Percentiles rank a stretch among this genome's conserved stretches.
These are phyloP conservation scores for Dioscorea zingiberensis DNA, from an alignment of 106 monocot genomes.

Conservation along the genomic window DNA sequence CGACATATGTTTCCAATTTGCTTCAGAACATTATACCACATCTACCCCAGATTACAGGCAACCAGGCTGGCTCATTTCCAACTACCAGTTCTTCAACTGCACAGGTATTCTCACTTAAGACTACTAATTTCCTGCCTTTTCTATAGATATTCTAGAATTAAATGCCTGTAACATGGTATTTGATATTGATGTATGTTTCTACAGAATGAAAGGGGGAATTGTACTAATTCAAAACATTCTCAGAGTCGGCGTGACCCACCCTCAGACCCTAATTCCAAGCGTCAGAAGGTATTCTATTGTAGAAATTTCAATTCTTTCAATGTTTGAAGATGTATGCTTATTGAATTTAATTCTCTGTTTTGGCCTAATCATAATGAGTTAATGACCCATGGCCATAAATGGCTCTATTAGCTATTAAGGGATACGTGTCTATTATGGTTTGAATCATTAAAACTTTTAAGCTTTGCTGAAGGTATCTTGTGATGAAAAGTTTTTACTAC, in stretches of 20 bases:
- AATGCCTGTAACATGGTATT: no score
- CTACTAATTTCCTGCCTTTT: background rate
- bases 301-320: no score
- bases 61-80: background rate
- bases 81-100: conserved; percentile 5
- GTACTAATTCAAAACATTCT: conserved; percentile 11
- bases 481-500: no score
- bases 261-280: conserved; percentile 13
- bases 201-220: conserved; percentile 6
- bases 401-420: no score
- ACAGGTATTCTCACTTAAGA: conserved; percentile 9
- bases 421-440: no score
- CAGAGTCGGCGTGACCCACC: conserved; percentile 8
- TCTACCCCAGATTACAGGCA: conserved; percentile 6
- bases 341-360: no score
- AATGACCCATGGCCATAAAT: no score
- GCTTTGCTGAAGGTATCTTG: no score
- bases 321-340: no score
- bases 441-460: no score
- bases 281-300: conserved; percentile 14
- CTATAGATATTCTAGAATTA: no score
- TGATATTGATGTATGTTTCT: conserved; percentile 3
- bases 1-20: conserved; percentile 14
- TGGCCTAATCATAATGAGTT: no score
- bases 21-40: conserved; percentile 18